A percentile compares a stretch with the other conserved stretches of the same genome.
Conservation (phyloP, 345 rosid genomes). For the Citrus inodora region DNA sequence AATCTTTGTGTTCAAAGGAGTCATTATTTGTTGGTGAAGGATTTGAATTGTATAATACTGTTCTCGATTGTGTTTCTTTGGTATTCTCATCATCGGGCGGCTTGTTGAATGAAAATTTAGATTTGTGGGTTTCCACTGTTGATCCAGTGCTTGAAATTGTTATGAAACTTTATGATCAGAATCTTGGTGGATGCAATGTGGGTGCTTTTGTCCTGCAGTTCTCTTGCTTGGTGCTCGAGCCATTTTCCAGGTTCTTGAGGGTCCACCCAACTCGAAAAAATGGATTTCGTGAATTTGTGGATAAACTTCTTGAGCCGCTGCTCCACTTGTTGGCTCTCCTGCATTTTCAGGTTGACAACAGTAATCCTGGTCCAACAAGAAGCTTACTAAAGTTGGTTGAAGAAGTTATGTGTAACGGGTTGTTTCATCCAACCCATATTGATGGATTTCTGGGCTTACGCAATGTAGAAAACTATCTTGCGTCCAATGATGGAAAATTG, state of each 20-base stretch:
- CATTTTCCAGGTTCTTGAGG: constrained; percentile 73
- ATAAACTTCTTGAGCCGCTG: constrained; percentile 65
- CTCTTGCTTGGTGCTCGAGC: constrained; percentile 67
- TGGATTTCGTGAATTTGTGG: constrained; percentile 66
- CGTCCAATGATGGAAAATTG: constrained; percentile 29
- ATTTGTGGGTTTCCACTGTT: constrained; percentile 61
- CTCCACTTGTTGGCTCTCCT: constrained; percentile 50
- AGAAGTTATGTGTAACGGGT: constrained; percentile 62
- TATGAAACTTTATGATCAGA: constrained; percentile 32
- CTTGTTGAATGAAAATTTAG: constrained; percentile 61
- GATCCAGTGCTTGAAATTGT: constrained; percentile 52
- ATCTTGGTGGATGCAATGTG: constrained; percentile 34
- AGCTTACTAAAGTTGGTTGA: constrained; percentile 46
- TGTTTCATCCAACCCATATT: constrained; percentile 72
- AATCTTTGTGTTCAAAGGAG: constrained; percentile 20
- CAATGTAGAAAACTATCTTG: constrained; percentile 48
- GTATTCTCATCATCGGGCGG: constrained; percentile 57
- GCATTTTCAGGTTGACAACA: constrained; percentile 27
- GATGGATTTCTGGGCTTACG: constrained; percentile 75
- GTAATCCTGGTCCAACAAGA: constrained; percentile 22
- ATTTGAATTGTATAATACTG: constrained; percentile 40
- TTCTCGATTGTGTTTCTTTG: constrained; percentile 57
- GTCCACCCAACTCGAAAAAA: constrained; percentile 71
- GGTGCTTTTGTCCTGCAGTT: constrained; percentile 47
- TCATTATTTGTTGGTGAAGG: constrained; percentile 32